Evolutionary conservation across 768 basidiomycete genomes (phyloP).

Genomic region (Termitomyces heimii): DNA sequence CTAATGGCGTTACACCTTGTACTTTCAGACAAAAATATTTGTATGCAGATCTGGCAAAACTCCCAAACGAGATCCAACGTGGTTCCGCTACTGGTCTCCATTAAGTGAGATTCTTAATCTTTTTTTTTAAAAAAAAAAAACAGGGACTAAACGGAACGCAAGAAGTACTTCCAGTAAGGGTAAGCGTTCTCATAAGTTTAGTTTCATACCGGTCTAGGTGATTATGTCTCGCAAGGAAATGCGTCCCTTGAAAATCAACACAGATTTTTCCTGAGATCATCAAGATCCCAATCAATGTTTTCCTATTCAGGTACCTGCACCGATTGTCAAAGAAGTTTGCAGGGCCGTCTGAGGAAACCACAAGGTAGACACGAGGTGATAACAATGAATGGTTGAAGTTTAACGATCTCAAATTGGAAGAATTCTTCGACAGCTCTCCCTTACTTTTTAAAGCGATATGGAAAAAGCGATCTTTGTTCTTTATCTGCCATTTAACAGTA

Average conservation of each 20-base stretch:
- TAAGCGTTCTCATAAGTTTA: not conserved
- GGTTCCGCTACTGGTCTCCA: not conserved
- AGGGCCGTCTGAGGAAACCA: constrained; percentile 11
- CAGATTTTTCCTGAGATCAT: not conserved
- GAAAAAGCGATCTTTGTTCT: constrained; percentile 1
- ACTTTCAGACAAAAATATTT: not conserved
- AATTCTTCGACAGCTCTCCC: constrained; percentile 3
- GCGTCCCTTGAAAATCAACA: not conserved
- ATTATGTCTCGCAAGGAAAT: not conserved
- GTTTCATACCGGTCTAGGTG: not conserved
- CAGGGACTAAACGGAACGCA: not conserved
- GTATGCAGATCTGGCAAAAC: not conserved
- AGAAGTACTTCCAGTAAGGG: not conserved
- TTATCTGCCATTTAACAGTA: not conserved
- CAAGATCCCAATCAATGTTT: constrained; percentile 12
- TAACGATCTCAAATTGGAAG: constrained; percentile 19
- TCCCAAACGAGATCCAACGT: not conserved
- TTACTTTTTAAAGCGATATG: constrained; percentile 17
- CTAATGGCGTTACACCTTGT: not conserved
- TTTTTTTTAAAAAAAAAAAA: no score
- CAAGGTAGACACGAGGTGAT: constrained; percentile 26
- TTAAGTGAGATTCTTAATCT: no score
- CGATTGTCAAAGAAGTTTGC: constrained; percentile 10
- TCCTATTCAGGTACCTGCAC: constrained; percentile 1
- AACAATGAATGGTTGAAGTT: constrained; percentile 19